Evolutionary conservation across 139 green algal genomes (phyloP).

Genomic region (Tetradesmus lagerheimii): DNA sequence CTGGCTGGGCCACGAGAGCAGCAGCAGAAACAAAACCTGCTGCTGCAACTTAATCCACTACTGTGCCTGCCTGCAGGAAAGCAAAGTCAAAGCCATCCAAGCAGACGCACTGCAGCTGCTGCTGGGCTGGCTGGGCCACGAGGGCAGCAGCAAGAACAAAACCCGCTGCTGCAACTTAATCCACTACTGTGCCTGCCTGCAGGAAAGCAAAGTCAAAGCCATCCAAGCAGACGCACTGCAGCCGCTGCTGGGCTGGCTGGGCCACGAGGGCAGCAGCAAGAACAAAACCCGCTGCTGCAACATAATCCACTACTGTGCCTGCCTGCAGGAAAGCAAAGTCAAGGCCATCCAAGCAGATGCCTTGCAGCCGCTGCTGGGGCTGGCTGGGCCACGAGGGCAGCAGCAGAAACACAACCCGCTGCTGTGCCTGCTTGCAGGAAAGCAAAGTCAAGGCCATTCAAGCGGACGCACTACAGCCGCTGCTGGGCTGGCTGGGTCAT

Average conservation of each 20-base stretch:
- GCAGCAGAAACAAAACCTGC: too few species aligned
- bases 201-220: conserved; percentile 28
- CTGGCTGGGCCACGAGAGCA: conserved; percentile 1
- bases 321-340: conserved; percentile 27
- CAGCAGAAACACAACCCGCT: too few species aligned
- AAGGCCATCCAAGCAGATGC: conserved; percentile 23
- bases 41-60: too few species aligned
- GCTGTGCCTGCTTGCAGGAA: conserved; percentile 17
- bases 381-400: conserved; percentile 1
- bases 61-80: conserved; percentile 23
- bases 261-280: neutral
- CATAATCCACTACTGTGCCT: too few species aligned
- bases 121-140: neutral
- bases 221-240: conserved; percentile 25
- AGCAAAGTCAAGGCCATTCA: conserved; percentile 22
- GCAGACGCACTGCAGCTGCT: conserved; percentile 11
- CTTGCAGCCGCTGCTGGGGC: neutral
- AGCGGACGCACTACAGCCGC: conserved; percentile 6
- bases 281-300: neutral
- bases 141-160: neutral
- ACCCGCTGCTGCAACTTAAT: too few species aligned
- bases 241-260: conserved; percentile 14
- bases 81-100: conserved; percentile 19
- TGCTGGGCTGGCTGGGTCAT: conserved; percentile 8
- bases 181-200: neutral